Evolutionary conservation across 768 basidiomycete species (phyloP), one percentile per base, ranked within the genome.

Genomic region (Suillus discolor): DNA sequence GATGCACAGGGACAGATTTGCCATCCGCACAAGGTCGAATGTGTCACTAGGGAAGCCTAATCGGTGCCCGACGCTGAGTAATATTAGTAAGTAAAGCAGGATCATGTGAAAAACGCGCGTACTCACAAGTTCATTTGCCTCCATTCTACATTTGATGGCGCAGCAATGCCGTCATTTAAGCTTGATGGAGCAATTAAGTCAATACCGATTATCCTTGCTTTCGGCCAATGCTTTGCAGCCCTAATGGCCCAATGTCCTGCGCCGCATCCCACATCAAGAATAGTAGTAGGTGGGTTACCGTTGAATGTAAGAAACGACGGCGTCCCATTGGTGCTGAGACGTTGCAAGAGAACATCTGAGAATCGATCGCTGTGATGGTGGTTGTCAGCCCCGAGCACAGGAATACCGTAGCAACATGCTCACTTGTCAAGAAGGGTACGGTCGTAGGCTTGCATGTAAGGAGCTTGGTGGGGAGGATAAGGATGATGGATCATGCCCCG

Each of bases 181-280:
- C 62, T 65, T 31, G 62, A 62, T 53, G 80, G 67, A 62, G 79
- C 74, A 2, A 92, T 81, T 28, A 93, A 74, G 72, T 93, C 91
- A 39, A 93, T 79, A 3, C 89, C 92, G 9, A 84, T 85, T 61
- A 93, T 82, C 12, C 81, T 79, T 23, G 87, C 82, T 6, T 77
- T 71, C 25, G 80, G 84, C 92, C 92, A 94, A n/a, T 76, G 71
- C 25, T 72, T 78, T 4, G 89, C 85, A 5, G 91, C 88, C 57
- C 87, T 80, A 0, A 86, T 65, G 6, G 88, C 79, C 93, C 93
- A 94, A 57, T 83, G 72, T 0, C 92, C 91, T 57, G 83, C 69
- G 13, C 93, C 92, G 73, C 91, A 93, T 3, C 93, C 93, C 15
- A 94, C 76, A 71, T 94, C 92, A 8, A 94, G 82, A 28, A 89